A percentile compares a stretch with the other conserved stretches of the same genome.
phyloP scores from a whole-genome alignment of 164 flowering plant genomes.

The Vitis rotundifolia region DNA sequence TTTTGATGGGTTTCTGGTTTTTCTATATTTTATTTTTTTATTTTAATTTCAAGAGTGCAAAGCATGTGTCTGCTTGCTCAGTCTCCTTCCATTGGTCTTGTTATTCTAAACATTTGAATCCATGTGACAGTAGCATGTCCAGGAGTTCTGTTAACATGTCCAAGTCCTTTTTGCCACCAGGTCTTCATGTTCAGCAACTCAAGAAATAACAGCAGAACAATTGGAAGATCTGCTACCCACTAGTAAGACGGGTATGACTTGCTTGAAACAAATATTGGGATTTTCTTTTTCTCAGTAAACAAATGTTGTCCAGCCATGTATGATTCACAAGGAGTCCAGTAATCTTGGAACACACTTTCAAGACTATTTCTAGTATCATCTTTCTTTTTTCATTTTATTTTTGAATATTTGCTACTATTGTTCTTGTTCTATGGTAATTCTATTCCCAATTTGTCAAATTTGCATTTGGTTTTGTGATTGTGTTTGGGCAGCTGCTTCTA shows the following conservation, averaged over 20 bases:
- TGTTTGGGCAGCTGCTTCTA: constrained; percentile 36
- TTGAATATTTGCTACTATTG: neutral
- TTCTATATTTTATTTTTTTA: neutral
- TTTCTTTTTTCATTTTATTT: neutral
- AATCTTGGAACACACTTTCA: neutral
- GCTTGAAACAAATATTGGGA: neutral
- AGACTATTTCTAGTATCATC: neutral
- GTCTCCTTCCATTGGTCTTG: no score
- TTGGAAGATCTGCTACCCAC: constrained; percentile 47
- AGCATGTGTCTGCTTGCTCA: no score
- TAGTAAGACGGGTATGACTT: constrained; percentile 37
- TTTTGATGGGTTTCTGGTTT: no score
- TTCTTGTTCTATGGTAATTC: neutral
- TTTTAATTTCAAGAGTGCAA: neutral
- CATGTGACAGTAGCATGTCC: neutral
- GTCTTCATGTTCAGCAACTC: constrained; percentile 57
- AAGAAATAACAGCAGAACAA: constrained; percentile 52
- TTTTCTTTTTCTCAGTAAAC: neutral
- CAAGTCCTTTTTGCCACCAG: constrained; percentile 33
- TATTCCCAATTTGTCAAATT: neutral
- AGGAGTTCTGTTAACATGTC: constrained; percentile 4
- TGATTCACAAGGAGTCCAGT: neutral
- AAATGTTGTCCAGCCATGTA: neutral
- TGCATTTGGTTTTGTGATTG: constrained; percentile 9
- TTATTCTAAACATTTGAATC: no score